phyloP scores from a whole-genome alignment of 73 alveolate species.

The Diophrys sp. region DNA sequence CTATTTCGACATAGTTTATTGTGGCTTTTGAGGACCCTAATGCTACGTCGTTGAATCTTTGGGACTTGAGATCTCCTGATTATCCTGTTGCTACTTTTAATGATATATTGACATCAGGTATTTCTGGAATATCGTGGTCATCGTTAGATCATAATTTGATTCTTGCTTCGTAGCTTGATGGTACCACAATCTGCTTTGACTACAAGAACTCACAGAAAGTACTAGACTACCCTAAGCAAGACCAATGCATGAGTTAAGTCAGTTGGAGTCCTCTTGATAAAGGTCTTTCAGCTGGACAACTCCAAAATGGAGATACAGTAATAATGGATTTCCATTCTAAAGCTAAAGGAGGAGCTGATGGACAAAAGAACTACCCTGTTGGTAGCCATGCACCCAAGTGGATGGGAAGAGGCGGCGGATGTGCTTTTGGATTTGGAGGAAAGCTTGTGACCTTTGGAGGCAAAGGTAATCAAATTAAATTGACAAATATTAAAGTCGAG shows the following conservation, averaged over 20 bases:
- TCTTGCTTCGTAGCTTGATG: slow-evolving; percentile 67
- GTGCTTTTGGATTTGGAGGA: slow-evolving; percentile 71
- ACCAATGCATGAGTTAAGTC: slow-evolving; percentile 8
- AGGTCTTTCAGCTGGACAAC: slow-evolving; percentile 34
- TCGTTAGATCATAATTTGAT: slow-evolving; percentile 71
- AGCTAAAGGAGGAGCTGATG: slow-evolving; percentile 20
- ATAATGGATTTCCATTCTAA: slow-evolving; percentile 16
- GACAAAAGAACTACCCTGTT: slow-evolving; percentile 8
- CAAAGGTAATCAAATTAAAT: neutral
- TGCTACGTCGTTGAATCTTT: slow-evolving; percentile 67
- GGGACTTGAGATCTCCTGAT: slow-evolving; percentile 88
- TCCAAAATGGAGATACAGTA: slow-evolving; percentile 30
- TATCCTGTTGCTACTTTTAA: slow-evolving; percentile 74
- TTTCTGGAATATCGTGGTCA: slow-evolving; percentile 76
- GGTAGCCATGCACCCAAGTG: slow-evolving; percentile 75
- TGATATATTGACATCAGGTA: slow-evolving; percentile 63
- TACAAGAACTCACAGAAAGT: slow-evolving; percentile 65
- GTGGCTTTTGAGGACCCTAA: slow-evolving; percentile 76
- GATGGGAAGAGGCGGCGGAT: slow-evolving; percentile 67
- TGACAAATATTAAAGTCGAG: slow-evolving; percentile 1
- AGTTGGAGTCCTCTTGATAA: slow-evolving; percentile 33
- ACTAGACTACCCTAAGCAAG: slow-evolving; percentile 31
- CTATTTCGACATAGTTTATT: slow-evolving; percentile 78
- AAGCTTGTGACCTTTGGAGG: slow-evolving; percentile 65
- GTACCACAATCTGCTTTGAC: slow-evolving; percentile 61